These are phyloP conservation scores for Galerina marginata DNA, from an alignment of 768 basidiomycete genomes.

Conservation along the genomic window DNA sequence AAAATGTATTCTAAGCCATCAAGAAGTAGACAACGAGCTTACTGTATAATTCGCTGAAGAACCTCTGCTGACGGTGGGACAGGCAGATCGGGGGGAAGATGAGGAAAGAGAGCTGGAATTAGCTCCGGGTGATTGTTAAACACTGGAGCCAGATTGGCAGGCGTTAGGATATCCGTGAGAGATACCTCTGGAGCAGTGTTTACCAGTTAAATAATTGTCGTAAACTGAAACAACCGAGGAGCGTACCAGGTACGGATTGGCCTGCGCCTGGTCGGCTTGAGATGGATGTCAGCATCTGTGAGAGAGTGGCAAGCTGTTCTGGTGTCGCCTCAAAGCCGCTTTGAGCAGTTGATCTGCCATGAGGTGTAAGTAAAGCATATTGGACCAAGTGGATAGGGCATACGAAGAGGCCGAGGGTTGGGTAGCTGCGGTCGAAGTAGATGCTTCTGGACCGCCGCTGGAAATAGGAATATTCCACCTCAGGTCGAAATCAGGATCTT, in stretches of 20 bases:
- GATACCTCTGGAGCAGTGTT: slow-evolving; percentile 53
- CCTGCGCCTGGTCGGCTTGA: slow-evolving; percentile 39
- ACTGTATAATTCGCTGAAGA: slow-evolving; percentile 75
- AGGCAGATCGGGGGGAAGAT: slow-evolving; percentile 81
- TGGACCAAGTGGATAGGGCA: slow-evolving; percentile 15
- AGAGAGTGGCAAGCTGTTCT: slow-evolving; percentile 72
- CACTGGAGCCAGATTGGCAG: slow-evolving; percentile 72
- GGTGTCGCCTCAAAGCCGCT: slow-evolving; percentile 49
- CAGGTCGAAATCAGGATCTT: slow-evolving; percentile 66
- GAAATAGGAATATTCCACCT: slow-evolving; percentile 52
- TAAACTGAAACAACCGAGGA: not conserved
- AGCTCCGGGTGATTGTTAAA: slow-evolving; percentile 74
- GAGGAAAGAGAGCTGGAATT: slow-evolving; percentile 73
- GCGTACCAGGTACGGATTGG: slow-evolving; percentile 32
- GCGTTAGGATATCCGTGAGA: slow-evolving; percentile 77
- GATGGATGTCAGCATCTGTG: slow-evolving; percentile 55
- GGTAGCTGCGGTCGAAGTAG: slow-evolving; percentile 42
- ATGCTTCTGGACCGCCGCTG: slow-evolving; percentile 46
- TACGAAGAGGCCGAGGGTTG: slow-evolving; percentile 39
- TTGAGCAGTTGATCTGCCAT: slow-evolving; percentile 22
- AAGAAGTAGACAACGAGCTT: not conserved
- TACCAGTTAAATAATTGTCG: not conserved
- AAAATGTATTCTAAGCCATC: not conserved
- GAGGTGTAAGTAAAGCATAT: not conserved
- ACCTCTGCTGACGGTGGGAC: slow-evolving; percentile 70